Conservation (phyloP, 2,329 filamentous ascomycete genomes). For the Ascochyta pisi region DNA sequence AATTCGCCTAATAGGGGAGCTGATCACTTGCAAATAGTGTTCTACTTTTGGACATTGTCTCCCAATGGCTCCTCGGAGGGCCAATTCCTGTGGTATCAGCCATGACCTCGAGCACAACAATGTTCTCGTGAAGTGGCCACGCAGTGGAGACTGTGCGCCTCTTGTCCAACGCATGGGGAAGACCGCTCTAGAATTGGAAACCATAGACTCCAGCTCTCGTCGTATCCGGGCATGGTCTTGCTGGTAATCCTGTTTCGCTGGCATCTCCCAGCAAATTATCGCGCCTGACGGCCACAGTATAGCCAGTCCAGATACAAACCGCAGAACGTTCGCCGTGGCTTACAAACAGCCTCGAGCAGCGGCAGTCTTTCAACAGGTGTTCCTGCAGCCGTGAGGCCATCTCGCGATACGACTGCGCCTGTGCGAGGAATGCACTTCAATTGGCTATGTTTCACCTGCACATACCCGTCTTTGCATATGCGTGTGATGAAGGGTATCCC, state of each 20-base stretch:
- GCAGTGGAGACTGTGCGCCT: constrained; percentile 43
- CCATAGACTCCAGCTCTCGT: not conserved
- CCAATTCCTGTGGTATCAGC: constrained; percentile 27
- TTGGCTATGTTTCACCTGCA: constrained; percentile 44
- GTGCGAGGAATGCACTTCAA: constrained; percentile 19
- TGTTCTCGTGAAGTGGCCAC: constrained; percentile 33
- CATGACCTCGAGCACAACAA: constrained; percentile 32
- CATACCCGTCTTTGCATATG: constrained; percentile 49
- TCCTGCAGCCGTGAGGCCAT: constrained; percentile 49
- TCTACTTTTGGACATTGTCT: not conserved
- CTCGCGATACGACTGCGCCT: constrained; percentile 41
- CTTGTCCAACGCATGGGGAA: constrained; percentile 39
- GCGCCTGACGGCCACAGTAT: not conserved
- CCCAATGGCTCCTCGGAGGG: constrained; percentile 8
- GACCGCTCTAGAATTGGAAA: constrained; percentile 42
- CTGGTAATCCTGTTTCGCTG: not conserved
- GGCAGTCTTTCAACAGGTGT: constrained; percentile 37
- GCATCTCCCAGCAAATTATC: not conserved
- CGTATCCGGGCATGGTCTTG: not conserved
- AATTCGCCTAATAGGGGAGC: not conserved
- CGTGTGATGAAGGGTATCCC: constrained; percentile 45
- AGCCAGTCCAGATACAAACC: not conserved
- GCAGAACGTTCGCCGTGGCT: not conserved
- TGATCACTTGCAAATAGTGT: not conserved
- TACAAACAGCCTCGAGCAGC: constrained; percentile 14